Percentiles rank a stretch among this genome's conserved stretches.
Evolutionary conservation across 1,284 basidiomycete genomes (phyloP).

Genomic region (Exobasidium rhododendri): DNA sequence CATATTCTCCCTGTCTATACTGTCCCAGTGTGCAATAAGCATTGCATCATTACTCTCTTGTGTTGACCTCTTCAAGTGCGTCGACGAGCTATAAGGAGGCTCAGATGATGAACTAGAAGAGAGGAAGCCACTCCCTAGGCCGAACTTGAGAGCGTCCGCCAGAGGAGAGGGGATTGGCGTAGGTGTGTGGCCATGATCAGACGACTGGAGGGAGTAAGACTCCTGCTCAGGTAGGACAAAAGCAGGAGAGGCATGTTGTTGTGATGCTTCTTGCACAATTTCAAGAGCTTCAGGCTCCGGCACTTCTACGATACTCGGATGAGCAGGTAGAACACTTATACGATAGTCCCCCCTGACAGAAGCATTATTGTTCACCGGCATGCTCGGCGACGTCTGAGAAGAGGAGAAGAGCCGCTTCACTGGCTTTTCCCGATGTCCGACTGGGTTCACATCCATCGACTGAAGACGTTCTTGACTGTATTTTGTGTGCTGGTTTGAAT

Average conservation of each 20-base stretch:
- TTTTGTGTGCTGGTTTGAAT: too few relatives aligned
- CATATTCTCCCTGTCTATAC: background rate
- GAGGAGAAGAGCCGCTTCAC: too few relatives aligned
- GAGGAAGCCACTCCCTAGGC: background rate
- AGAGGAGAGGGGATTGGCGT: background rate
- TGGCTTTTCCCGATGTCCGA: too few relatives aligned
- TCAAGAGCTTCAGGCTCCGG: conserved; percentile 1
- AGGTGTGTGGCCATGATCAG: conserved; percentile 8
- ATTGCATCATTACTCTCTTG: background rate
- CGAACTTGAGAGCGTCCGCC: background rate
- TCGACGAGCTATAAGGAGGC: background rate
- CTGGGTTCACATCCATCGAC: too few relatives aligned
- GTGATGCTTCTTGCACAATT: too few relatives aligned
- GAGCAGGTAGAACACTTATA: conserved; percentile 5
- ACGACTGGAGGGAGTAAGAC: background rate
- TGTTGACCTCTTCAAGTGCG: background rate
- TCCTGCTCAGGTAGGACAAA: background rate
- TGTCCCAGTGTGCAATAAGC: conserved; percentile 1
- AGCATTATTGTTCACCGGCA: too few relatives aligned
- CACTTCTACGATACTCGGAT: conserved; percentile 7
- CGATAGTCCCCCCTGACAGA: conserved; percentile 1
- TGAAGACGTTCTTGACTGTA: too few relatives aligned
- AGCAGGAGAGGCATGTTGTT: background rate
- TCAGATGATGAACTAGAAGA: background rate
- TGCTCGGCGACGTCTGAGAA: too few relatives aligned